Conservation (phyloP, 768 basidiomycete species). For the Lactarius evosmus region DNA sequence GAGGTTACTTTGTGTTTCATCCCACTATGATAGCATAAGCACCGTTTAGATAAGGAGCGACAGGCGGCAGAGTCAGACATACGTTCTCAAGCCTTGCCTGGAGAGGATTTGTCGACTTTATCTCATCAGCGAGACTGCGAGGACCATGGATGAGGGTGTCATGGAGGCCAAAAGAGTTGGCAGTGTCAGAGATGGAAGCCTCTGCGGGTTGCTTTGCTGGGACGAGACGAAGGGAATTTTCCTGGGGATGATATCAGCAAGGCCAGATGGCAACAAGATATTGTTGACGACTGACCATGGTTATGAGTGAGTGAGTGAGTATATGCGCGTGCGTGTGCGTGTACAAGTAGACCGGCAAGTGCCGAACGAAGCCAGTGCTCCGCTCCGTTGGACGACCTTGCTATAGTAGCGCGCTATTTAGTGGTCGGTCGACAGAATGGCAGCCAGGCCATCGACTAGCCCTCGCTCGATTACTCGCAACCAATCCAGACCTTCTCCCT, state of each 20-base stretch:
- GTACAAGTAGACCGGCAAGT: background rate
- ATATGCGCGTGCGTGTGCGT: slow-evolving; percentile 13
- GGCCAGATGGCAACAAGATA: too few relatives aligned
- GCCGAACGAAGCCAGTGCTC: background rate
- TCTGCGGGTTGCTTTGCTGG: slow-evolving; percentile 53
- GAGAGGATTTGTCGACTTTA: slow-evolving; percentile 57
- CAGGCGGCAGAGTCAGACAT: slow-evolving; percentile 30
- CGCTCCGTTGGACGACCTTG: background rate
- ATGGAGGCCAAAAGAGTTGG: slow-evolving; percentile 78
- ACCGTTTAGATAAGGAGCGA: background rate
- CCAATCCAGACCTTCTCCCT: slow-evolving; percentile 41
- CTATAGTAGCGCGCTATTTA: background rate
- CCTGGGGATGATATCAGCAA: slow-evolving; percentile 31
- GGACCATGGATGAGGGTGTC: slow-evolving; percentile 86
- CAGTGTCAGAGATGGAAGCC: slow-evolving; percentile 64
- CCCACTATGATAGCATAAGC: slow-evolving; percentile 61
- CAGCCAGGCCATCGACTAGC: slow-evolving; percentile 56
- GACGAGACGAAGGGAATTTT: slow-evolving; percentile 59
- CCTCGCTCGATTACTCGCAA: slow-evolving; percentile 45
- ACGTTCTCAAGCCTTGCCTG: slow-evolving; percentile 78
- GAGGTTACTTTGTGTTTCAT: slow-evolving; percentile 84
- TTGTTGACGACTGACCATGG: slow-evolving; percentile 21
- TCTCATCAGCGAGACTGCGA: slow-evolving; percentile 73
- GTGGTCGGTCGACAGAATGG: background rate
- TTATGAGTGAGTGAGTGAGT: background rate